Conservation (phyloP, 2,329 filamentous ascomycete genomes). For the Trichophyton simii region DNA sequence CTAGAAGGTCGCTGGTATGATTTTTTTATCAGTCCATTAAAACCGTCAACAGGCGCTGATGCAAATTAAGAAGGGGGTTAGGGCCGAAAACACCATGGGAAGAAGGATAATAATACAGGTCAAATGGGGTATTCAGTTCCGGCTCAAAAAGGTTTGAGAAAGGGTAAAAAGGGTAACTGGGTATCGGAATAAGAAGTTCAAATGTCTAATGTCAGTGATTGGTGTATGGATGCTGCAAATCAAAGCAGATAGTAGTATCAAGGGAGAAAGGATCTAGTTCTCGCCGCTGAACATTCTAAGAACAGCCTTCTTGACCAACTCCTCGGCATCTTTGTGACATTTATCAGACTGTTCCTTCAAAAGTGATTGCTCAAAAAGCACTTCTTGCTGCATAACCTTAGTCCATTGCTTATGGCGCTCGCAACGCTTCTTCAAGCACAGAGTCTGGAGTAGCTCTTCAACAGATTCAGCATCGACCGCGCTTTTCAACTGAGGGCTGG, state of each 20-base stretch:
- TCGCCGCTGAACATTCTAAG: conserved; percentile 28
- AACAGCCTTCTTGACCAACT: conserved; percentile 34
- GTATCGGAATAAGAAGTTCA: neutral
- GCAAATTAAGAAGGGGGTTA: neutral
- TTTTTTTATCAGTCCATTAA: neutral
- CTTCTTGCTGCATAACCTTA: conserved; percentile 36
- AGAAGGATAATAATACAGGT: neutral
- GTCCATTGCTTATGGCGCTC: conserved; percentile 38
- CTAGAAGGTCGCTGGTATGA: neutral
- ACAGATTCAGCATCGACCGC: conserved; percentile 18
- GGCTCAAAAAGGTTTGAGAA: neutral
- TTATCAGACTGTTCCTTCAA: conserved; percentile 28
- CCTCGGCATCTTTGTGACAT: conserved; percentile 30
- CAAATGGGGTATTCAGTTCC: neutral
- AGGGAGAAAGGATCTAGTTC: neutral
- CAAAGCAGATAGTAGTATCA: neutral
- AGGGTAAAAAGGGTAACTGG: neutral
- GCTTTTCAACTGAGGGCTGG: conserved; percentile 22
- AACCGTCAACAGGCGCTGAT: neutral
- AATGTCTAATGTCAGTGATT: neutral
- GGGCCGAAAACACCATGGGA: neutral
- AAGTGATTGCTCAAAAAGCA: conserved; percentile 31
- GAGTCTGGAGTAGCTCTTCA: conserved; percentile 26
- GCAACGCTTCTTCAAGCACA: conserved; percentile 38
- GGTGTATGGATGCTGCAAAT: neutral